Base-by-base conservation (phyloP, 2,329 filamentous ascomycete genomes). In the Atkinsonella texensis region DNA sequence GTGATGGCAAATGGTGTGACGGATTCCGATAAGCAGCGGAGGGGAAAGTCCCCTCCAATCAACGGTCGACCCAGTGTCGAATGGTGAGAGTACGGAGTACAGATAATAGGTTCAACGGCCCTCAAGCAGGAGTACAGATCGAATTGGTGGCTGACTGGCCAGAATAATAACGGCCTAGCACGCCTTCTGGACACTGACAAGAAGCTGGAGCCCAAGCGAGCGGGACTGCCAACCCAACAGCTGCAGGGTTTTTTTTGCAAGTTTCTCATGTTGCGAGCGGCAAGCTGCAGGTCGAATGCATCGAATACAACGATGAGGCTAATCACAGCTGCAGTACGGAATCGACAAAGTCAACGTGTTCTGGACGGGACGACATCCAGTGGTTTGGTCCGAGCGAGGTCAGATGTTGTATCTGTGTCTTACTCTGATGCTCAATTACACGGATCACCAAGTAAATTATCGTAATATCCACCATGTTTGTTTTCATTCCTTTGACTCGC, bases 61-160 rank as follows among this genome's bases (percentile, higher is more conserved):
- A 15, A 38, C 35, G 28, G 28, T 8, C 7, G 28, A 15, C 35
- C 11, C 7, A 4, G 15, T 38, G 35, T 38, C 35, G 11, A 15
- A 38, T 28, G 28, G 35, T 10, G 12, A 38, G 35, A 15, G 10
- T 38, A 38, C 20, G 20, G 20, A 23, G 20, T 23, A 23, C 20
- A 23, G 20, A 23, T 23, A 23, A 23, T 23, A 4, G 20, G 20
- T n/a, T n/a, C n/a, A n/a, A n/a, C n/a, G n/a, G 32, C 32, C 32
- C 32, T 33, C 32, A 12, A 33, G 32, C 6, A 12, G 7, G 32
- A 7, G 20, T 23, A 23, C 20, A 23, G 4, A 23, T 38, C 35
- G 47, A 23, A 23, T 8, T 48, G 18, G 46, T 31, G 35, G 38
- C 40, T 44, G 48, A 50, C 23, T 42, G 47, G 47, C 42, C 47